Percentiles rank a stretch among this genome's conserved stretches.
phyloP scores from a whole-genome alignment of 345 rosid genomes.

The Eucalyptus melliodora region DNA sequence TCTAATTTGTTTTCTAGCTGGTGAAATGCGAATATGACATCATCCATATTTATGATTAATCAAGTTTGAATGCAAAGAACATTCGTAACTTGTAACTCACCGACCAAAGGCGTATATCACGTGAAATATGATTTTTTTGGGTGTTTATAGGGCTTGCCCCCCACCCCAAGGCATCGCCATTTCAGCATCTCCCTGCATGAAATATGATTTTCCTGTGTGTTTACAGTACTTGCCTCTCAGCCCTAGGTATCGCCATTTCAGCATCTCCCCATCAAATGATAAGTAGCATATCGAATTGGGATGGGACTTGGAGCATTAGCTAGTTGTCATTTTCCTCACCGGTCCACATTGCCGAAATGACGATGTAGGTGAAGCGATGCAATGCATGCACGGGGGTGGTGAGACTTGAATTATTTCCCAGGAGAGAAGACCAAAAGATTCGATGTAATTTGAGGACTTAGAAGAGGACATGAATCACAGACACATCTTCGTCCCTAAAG shows the following conservation, averaged over 20 bases:
- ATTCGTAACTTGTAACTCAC: not conserved
- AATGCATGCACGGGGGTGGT: not conserved
- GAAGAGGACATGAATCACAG: not conserved
- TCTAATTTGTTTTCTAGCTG: not conserved
- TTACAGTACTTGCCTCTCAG: not conserved
- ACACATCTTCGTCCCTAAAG: not conserved
- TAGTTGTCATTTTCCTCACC: not conserved
- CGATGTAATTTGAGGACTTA: not conserved
- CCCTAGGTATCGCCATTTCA: not conserved
- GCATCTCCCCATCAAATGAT: not conserved
- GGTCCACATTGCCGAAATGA: not conserved
- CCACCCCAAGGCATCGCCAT: too few relatives aligned
- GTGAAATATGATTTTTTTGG: too few relatives aligned
- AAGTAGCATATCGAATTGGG: not conserved
- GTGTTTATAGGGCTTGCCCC: too few relatives aligned
- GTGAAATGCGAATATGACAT: not conserved
- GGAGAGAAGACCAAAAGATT: not conserved
- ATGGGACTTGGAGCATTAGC: not conserved
- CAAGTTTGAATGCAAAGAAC: not conserved
- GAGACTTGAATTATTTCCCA: not conserved
- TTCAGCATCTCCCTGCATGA: not conserved
- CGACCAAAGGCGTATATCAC: not conserved
- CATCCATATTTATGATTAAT: not conserved
- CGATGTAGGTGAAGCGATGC: not conserved
- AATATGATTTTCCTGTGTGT: not conserved